A percentile compares a stretch with the other conserved stretches of the same genome.
phyloP scores from a whole-genome alignment of 345 rosid species.

The Acer yangbiense region DNA sequence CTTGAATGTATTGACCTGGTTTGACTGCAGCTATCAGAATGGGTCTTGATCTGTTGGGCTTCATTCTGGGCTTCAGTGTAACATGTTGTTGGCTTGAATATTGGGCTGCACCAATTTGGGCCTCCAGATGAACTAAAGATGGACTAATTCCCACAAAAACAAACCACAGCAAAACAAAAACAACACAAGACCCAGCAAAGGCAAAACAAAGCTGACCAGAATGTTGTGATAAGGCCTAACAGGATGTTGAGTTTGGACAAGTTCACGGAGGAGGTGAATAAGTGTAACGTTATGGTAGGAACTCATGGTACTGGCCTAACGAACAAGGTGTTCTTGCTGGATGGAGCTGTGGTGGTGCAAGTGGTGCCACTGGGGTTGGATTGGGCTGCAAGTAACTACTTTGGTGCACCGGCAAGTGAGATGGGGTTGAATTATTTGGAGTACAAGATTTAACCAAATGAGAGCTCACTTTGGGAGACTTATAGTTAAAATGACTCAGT shows the following conservation, averaged over 20 bases:
- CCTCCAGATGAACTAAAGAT: too few relatives aligned
- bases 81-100: too few relatives aligned
- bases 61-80: too few relatives aligned
- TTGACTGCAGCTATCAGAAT: too few relatives aligned
- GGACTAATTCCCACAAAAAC: too few relatives aligned
- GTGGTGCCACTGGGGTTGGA: constrained; percentile 38
- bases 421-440: constrained; percentile 43
- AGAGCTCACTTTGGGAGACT: constrained; percentile 36
- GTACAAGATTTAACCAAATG: constrained; percentile 41
- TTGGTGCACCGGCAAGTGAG: constrained; percentile 26
- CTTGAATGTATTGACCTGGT: too few relatives aligned
- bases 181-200: too few relatives aligned
- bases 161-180: too few relatives aligned
- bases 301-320: constrained; percentile 46
- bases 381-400: constrained; percentile 35
- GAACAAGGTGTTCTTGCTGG: constrained; percentile 34
- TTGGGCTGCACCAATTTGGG: too few relatives aligned
- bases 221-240: neutral
- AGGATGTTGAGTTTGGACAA: constrained; percentile 28
- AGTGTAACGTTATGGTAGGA: constrained; percentile 35
- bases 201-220: too few relatives aligned
- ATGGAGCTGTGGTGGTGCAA: constrained; percentile 38
- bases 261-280: constrained; percentile 20
- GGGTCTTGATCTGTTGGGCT: too few relatives aligned
- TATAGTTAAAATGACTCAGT: constrained; percentile 36